phyloP scores from a whole-genome alignment of 139 green algal genomes.

The Chlamydomonas sphaeroides region DNA sequence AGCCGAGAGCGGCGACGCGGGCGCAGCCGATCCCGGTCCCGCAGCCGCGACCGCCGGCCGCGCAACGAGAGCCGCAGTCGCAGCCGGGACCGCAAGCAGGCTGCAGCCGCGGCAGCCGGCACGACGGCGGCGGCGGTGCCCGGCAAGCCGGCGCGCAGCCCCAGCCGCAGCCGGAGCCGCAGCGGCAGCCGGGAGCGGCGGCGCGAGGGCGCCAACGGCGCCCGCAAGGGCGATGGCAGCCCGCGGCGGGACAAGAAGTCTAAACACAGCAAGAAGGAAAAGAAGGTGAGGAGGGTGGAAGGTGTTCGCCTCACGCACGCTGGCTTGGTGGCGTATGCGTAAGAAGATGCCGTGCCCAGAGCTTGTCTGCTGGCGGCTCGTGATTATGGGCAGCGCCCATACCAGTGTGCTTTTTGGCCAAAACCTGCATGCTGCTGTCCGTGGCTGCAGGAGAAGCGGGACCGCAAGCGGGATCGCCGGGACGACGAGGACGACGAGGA shows the following conservation, averaged over 20 bases:
- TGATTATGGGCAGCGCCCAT: no score
- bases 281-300: neutral
- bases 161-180: neutral
- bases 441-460: neutral
- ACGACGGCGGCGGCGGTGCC: neutral
- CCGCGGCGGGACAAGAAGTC: conserved; percentile 3
- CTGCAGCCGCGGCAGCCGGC: conserved; percentile 13
- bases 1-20: neutral
- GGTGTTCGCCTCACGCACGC: no score
- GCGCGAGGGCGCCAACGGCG: no score
- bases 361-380: no score
- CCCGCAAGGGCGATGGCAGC: no score
- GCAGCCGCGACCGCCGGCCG: neutral
- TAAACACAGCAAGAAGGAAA: conserved; percentile 22
- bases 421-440: no score
- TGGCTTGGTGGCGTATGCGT: no score
- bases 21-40: neutral
- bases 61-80: neutral
- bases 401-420: no score
- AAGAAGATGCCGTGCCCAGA: no score
- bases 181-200: neutral
- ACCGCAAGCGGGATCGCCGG: neutral
- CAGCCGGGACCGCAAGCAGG: neutral
- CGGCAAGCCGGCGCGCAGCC: neutral
- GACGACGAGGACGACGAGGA: conserved; percentile 12